Conservation (phyloP, 176 grass and related monocot species). For the Musa beccarii region DNA sequence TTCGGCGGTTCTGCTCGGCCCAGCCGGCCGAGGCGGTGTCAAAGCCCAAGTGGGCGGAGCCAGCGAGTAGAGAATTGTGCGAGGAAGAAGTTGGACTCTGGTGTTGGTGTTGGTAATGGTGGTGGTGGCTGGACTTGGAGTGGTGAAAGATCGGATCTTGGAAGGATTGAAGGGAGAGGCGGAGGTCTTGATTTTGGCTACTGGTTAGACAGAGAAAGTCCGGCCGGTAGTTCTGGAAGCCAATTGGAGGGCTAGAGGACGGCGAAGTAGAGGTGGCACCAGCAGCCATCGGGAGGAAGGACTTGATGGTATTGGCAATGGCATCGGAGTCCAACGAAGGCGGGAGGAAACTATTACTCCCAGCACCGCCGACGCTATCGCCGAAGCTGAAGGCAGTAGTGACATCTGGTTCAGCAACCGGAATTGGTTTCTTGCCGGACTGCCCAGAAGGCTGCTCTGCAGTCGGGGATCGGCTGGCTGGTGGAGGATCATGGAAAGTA, state of each 20-base stretch:
- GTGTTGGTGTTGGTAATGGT: slow-evolving; percentile 13
- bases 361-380: background rate
- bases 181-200: slow-evolving; percentile 66
- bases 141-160: slow-evolving; percentile 72
- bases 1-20: slow-evolving; percentile 52
- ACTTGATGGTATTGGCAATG: slow-evolving; percentile 2
- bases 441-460: background rate
- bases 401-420: background rate
- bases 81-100: slow-evolving; percentile 19
- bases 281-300: background rate
- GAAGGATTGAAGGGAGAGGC: slow-evolving; percentile 75
- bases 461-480: background rate
- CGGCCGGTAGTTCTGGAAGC: slow-evolving; percentile 14
- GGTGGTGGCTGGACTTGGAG: slow-evolving; percentile 30
- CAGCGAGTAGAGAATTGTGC: slow-evolving; percentile 37
- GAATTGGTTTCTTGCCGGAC: background rate
- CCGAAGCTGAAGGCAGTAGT: background rate
- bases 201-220: slow-evolving; percentile 61
- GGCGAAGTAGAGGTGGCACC: background rate
- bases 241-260: slow-evolving; percentile 4
- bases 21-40: slow-evolving; percentile 45
- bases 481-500: background rate
- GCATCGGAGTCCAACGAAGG: background rate
- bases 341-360: background rate
- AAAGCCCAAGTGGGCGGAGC: slow-evolving; percentile 42